These are phyloP conservation scores for Amylocarpus encephaloides DNA, from an alignment of 2,329 filamentous ascomycete species.

Conservation along the genomic window DNA sequence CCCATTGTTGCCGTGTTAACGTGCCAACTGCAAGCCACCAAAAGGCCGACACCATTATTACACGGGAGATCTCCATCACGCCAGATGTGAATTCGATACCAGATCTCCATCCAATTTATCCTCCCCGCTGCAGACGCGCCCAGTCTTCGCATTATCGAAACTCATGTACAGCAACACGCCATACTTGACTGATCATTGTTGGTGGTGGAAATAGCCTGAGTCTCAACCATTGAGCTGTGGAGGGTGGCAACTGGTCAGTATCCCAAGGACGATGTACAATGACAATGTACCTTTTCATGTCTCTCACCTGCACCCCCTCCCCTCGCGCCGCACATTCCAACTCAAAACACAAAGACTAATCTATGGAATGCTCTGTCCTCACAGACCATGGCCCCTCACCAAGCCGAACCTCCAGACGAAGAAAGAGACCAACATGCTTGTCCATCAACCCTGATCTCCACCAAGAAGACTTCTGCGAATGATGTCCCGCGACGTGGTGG, in stretches of 20 bases:
- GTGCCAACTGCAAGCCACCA: no score
- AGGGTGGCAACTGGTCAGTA: slow-evolving; percentile 1
- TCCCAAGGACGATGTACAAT: background rate
- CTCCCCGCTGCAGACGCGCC: background rate
- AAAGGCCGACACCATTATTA: no score
- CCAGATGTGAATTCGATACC: background rate
- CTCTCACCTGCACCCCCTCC: background rate
- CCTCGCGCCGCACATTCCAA: slow-evolving; percentile 3
- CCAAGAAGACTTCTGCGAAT: slow-evolving; percentile 3
- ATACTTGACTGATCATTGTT: background rate
- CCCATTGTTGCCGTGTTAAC: no score
- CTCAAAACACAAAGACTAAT: slow-evolving; percentile 4
- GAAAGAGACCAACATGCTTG: slow-evolving; percentile 1
- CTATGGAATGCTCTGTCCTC: background rate
- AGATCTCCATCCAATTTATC: background rate
- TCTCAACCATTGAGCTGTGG: background rate
- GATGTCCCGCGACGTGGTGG: slow-evolving; percentile 14
- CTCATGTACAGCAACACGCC: background rate
- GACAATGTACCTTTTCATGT: background rate
- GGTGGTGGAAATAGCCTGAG: slow-evolving; percentile 3
- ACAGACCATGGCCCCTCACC: slow-evolving; percentile 10
- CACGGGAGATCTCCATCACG: no score
- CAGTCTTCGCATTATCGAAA: background rate
- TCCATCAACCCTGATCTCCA: slow-evolving; percentile 1
- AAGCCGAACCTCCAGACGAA: slow-evolving; percentile 9